Base-by-base conservation (phyloP, 176 grass and related monocot species). In the Pontederia paniculata region DNA sequence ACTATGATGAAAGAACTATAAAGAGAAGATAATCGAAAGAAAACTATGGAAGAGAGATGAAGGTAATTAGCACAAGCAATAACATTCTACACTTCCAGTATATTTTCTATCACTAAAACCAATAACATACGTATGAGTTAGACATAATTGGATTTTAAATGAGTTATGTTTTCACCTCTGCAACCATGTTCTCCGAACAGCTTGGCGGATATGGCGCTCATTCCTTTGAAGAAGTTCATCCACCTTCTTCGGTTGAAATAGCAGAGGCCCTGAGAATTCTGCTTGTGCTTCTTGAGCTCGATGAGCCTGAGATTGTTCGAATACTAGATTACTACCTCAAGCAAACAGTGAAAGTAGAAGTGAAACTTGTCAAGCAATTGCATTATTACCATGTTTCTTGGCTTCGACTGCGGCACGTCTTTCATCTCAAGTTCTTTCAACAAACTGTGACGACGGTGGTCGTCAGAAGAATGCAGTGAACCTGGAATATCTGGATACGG, bases 161-260 rank as follows among this genome's bases (percentile, higher is more conserved):
- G 44, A 8, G 41, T 9, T 17, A 63, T 9, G 7, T 23, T 14
- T 45, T 46, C 60, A 42, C 47, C 17, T 62, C 3, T 74, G 78
- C 62, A 84, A 91, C 93, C 87, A 98, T 44, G 83, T 72, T 62
- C 78, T 88, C 23, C 73, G 83, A 22, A 59, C 57, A 21, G 83
- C 72, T 70, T 67, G 73, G 60, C 83, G 62, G 73, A 91, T 88
- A 17, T 84, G 83, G 65, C 75, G 72, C 41, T 91, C 86, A 57
- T 88, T 83, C 64, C 70, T 91, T 49, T 83, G 70, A 71, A 98
- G 70, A 62, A 91, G 71, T 68, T 91, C 77, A 63, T 98, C 86
- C 21, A 91, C 73, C 28, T 54, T 78, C 49, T 70, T 68, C 0
- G 84, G 73, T 63, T 83, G 77, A 8, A 59, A 76, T 49, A 91